Conservation (phyloP, 2,329 filamentous ascomycete genomes). For the Aureobasidium musti region DNA sequence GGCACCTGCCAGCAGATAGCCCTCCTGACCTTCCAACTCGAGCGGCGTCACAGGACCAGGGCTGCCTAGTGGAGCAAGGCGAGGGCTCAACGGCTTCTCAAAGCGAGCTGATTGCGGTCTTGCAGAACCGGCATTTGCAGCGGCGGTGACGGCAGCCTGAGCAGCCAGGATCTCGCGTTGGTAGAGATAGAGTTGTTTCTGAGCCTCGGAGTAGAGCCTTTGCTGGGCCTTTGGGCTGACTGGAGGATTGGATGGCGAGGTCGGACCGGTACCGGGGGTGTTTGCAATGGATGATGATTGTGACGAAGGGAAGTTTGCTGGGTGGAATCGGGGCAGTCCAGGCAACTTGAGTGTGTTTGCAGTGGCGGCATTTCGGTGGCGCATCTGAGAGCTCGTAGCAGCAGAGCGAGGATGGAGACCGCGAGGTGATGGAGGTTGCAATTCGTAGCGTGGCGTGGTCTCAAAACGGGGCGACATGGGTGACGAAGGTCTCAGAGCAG, state of each 20-base stretch:
- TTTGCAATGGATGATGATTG: constrained; percentile 41
- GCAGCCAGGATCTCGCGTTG: constrained; percentile 47
- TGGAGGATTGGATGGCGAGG: constrained; percentile 44
- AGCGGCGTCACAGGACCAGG: constrained; percentile 57
- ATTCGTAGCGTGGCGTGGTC: constrained; percentile 37
- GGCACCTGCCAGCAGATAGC: constrained; percentile 52
- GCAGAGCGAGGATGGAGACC: constrained; percentile 34
- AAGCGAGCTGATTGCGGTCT: constrained; percentile 11
- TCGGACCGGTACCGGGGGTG: constrained; percentile 44
- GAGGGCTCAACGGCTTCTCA: constrained; percentile 51
- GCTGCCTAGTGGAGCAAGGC: constrained; percentile 53
- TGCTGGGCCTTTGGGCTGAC: constrained; percentile 48
- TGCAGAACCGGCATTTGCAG: constrained; percentile 30
- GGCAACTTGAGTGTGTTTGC: constrained; percentile 47
- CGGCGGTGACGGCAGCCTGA: constrained; percentile 33
- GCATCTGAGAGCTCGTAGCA: constrained; percentile 39
- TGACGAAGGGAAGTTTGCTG: constrained; percentile 51
- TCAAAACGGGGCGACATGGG: constrained; percentile 41
- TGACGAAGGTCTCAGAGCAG: constrained; percentile 40
- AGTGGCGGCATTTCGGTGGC: constrained; percentile 41
- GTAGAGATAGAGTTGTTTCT: constrained; percentile 52
- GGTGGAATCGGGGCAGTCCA: constrained; percentile 56
- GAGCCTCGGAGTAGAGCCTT: constrained; percentile 51
- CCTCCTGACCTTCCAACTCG: constrained; percentile 49
- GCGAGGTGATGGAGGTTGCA: constrained; percentile 39